These are phyloP conservation scores for Teratosphaeria gauchensis DNA, from an alignment of 2,329 filamentous ascomycete genomes.

Conservation along the genomic window DNA sequence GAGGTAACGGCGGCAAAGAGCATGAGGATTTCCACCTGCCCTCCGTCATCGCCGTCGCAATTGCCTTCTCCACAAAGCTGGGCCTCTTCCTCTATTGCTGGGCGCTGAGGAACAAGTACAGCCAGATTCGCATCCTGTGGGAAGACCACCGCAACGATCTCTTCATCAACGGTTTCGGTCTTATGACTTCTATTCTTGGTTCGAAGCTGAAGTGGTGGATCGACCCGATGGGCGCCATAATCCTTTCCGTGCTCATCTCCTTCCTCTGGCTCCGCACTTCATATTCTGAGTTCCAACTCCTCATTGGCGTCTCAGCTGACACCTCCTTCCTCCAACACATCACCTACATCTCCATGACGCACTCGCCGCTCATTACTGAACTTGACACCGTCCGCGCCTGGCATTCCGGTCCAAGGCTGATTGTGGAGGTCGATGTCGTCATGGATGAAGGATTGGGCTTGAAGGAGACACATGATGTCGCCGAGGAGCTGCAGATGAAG, in stretches of 20 bases:
- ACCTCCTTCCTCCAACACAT: conserved; percentile 85
- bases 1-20: conserved; percentile 33
- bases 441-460: conserved; percentile 71
- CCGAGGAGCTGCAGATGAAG: conserved; percentile 89
- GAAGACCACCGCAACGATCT: conserved; percentile 96
- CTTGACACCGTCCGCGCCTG: conserved; percentile 95
- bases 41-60: conserved; percentile 72
- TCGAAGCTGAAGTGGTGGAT: conserved; percentile 88
- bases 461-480: conserved; percentile 77
- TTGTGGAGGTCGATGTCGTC: conserved; percentile 93
- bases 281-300: conserved; percentile 77
- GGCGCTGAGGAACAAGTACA: conserved; percentile 81
- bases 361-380: conserved; percentile 67
- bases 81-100: conserved; percentile 83
- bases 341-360: conserved; percentile 89
- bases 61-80: conserved; percentile 80
- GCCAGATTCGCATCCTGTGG: conserved; percentile 85
- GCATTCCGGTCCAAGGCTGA: conserved; percentile 76
- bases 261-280: conserved; percentile 76
- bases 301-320: conserved; percentile 81
- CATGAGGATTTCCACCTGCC: conserved; percentile 66
- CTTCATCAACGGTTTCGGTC: conserved; percentile 84
- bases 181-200: conserved; percentile 84
- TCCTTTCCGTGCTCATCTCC: conserved; percentile 70
- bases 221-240: conserved; percentile 81